Base-by-base conservation (phyloP, 768 basidiomycete genomes). In the Pleurotus citrinopileatus region DNA sequence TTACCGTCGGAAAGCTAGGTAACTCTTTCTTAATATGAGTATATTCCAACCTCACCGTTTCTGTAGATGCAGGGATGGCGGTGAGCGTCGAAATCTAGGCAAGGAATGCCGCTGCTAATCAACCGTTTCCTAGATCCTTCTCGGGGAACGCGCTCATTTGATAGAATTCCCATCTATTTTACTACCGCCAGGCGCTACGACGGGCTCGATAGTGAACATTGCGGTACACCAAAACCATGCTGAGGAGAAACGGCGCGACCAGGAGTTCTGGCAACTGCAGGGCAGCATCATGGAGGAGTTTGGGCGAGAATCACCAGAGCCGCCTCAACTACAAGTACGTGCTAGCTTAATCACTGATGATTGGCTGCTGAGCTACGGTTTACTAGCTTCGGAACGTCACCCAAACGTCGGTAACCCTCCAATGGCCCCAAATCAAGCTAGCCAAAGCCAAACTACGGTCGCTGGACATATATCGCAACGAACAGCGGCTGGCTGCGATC, bases 161-260 rank as follows among this genome's bases (percentile, higher is more conserved):
- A 96, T 99, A 62, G 96, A 99, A 70, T 99, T 98, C 68, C 97
- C 97, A 1, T 98, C 97, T 0, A 79, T 99, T 34, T 81, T 98
- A 1, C 76, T 98, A 5, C 97, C 97, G 1, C 91, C 94, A 0
- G 95, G 95, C 12, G 87, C 93, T 1, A 86, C 89, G 7, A 84
- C 95, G 0, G 97, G 97, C 4, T 97, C 94, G 17, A 98, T 99
- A 60, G 92, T 99, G 61, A 97, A 94, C 67, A 98, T 98, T 68
- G 86, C 94, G 2, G 95, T 98, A 12, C 83, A 91, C 64, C 88
- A 94, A 59, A 97, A 99, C 65, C 70, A 83, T 27, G 65, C 76
- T 0, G 94, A 96, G 62, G 97, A 99, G 67, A 82, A 86, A 60
- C 81, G 84, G 57, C 82, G 93, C 56, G 87, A 93, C 55, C 68